Percentiles rank a stretch among this genome's conserved stretches.
Conservation (phyloP, 106 monocot genomes). For the Acanthochlamys bracteata region DNA sequence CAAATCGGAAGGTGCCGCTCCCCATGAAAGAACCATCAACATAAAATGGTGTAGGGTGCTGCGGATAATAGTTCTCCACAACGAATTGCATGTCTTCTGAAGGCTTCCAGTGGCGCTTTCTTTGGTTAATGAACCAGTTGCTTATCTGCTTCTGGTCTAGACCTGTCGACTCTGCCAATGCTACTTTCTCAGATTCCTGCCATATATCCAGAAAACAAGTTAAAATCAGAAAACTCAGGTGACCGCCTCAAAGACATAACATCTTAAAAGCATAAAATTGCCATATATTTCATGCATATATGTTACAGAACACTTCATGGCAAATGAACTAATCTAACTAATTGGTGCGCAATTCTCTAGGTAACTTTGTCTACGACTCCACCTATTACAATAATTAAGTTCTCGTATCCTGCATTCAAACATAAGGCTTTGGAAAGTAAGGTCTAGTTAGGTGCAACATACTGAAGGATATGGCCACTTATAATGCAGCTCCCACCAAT, state of each 20-base stretch:
- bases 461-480: slow-evolving; percentile 90
- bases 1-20: neutral
- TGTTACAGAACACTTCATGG: no score
- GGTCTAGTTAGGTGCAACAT: slow-evolving; percentile 5
- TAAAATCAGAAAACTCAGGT: neutral
- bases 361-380: no score
- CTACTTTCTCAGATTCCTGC: slow-evolving; percentile 66
- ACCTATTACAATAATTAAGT: no score
- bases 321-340: no score
- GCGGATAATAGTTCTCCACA: slow-evolving; percentile 28
- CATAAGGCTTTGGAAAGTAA: neutral
- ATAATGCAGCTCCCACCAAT: slow-evolving; percentile 80
- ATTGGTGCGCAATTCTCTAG: no score
- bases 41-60: slow-evolving; percentile 1
- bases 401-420: no score
- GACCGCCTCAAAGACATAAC: no score
- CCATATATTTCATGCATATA: no score
- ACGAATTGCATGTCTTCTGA: slow-evolving; percentile 75
- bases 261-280: no score
- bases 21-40: slow-evolving; percentile 1
- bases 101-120: slow-evolving; percentile 89
- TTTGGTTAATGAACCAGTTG: slow-evolving; percentile 88
- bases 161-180: slow-evolving; percentile 62
- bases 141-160: slow-evolving; percentile 85
- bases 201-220: neutral